Evolutionary conservation across 306 rosid species (phyloP), one percentile per base, ranked within the genome.

Genomic region (Trifolium pratense): DNA sequence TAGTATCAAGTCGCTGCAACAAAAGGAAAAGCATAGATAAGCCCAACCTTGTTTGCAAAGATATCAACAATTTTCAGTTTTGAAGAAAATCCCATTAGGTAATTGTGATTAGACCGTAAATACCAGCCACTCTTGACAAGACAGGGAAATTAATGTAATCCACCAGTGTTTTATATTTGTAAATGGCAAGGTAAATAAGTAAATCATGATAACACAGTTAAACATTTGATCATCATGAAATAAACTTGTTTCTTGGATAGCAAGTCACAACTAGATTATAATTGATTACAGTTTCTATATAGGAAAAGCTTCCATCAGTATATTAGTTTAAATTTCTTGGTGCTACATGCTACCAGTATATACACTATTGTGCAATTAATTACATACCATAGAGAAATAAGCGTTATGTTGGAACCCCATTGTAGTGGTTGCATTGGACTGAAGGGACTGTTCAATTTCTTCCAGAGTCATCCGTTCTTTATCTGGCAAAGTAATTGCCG

Each of bases 401-500:
- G 86, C 79, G 13, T 77, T 76, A 68, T 73, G 90, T 55, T 86
- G 91, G 68, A 88, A 84, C 31, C 79, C 77, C 81, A 32, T 82
- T 72, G 32, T 29, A 29, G 32, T 4, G 6, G 32, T 29, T 29
- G 80, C 32, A 74, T 74, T 66, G 63, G 90, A 74, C 74, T 73
- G 75, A 76, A 62, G 83, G 51, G 86, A 74, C 67, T 81, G 87
- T 69, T 90, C 93, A 31, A 82, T 63, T 13, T 85, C 32, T 29
- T 29, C 32, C 66, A 76, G 4, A 26, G 86, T 88, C 4, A 71
- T 48, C n/a, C 80, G 87, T 66, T 70, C 61, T 12, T 76, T 85
- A 67, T 86, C 91, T 31, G 92, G 89, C 67, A 86, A 48, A 67
- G 95, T 91, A 21, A 91, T 76, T 3, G 91, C 84, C 74, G 85